Evolutionary conservation across 129 eudicot genomes (phyloP).

Genomic region (Chrysanthemum lavandulifolium): DNA sequence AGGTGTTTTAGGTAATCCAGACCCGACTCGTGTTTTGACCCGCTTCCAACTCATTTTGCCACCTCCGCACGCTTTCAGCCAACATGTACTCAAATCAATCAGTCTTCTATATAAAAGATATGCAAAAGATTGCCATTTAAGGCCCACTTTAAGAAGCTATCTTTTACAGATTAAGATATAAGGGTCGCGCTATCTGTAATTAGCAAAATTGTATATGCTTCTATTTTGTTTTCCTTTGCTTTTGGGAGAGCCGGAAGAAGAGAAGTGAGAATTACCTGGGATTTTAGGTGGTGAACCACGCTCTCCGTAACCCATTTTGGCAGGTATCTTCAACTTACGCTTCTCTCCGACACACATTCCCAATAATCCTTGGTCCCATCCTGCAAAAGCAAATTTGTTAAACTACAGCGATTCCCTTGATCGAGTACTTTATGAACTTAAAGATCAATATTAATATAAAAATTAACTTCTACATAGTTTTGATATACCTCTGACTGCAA

Average conservation of each 20-base stretch:
- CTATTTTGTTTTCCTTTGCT: neutral
- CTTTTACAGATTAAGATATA: neutral
- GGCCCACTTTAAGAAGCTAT: neutral
- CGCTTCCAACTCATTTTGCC: no score
- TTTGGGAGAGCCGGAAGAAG: neutral
- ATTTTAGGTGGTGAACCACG: slow-evolving; percentile 91
- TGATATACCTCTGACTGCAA: neutral
- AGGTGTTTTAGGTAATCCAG: no score
- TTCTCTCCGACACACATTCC: slow-evolving; percentile 98
- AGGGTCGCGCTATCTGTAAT: no score
- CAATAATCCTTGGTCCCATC: slow-evolving; percentile 98
- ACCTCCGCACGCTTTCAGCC: no score
- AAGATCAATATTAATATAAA: neutral
- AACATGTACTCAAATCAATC: no score
- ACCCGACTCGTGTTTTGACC: no score
- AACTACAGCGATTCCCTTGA: neutral
- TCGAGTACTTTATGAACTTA: neutral
- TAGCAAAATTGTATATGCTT: no score
- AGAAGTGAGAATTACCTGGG: slow-evolving; percentile 55
- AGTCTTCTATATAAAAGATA: no score
- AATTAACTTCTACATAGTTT: neutral
- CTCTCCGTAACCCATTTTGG: slow-evolving; percentile 94
- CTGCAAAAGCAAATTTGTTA: slow-evolving; percentile 40
- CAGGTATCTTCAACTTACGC: slow-evolving; percentile 89
- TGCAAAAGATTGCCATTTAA: neutral